Conservation (phyloP, 768 basidiomycete species). For the Lyophyllum semitale region DNA sequence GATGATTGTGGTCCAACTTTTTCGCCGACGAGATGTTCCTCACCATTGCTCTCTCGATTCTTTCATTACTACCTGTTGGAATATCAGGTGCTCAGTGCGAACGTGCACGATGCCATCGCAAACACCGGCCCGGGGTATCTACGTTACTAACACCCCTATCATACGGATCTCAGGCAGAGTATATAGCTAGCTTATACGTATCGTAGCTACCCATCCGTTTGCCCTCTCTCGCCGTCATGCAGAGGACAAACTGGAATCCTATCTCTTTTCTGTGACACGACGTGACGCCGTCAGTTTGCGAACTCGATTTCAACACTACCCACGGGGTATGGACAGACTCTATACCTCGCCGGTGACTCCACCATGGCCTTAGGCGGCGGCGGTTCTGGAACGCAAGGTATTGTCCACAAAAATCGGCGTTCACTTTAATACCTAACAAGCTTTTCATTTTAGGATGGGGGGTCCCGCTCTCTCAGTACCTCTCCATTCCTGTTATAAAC, state of each 20-base stretch:
- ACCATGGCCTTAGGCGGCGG: constrained; percentile 45
- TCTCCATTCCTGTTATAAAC: constrained; percentile 30
- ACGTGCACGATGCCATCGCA: too few relatives aligned
- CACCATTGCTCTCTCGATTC: background rate
- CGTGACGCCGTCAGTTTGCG: too few relatives aligned
- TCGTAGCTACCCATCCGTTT: too few relatives aligned
- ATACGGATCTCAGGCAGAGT: too few relatives aligned
- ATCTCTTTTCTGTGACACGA: too few relatives aligned
- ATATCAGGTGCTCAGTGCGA: too few relatives aligned
- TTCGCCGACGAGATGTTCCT: background rate
- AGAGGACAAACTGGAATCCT: too few relatives aligned
- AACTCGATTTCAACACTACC: background rate
- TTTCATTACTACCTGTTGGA: background rate
- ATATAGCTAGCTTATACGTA: too few relatives aligned
- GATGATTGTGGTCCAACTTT: background rate
- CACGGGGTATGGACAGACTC: constrained; percentile 27
- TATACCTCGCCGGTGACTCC: constrained; percentile 45
- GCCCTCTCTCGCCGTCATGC: too few relatives aligned
- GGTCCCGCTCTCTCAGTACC: constrained; percentile 23
- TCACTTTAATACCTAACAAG: background rate
- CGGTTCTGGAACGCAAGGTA: constrained; percentile 37
- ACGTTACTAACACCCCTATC: too few relatives aligned
- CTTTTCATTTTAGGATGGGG: constrained; percentile 40
- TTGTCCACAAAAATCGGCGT: background rate
- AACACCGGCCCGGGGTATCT: too few relatives aligned